Conservation (phyloP, 257 asterid species). For the Leonotis leonurus region DNA sequence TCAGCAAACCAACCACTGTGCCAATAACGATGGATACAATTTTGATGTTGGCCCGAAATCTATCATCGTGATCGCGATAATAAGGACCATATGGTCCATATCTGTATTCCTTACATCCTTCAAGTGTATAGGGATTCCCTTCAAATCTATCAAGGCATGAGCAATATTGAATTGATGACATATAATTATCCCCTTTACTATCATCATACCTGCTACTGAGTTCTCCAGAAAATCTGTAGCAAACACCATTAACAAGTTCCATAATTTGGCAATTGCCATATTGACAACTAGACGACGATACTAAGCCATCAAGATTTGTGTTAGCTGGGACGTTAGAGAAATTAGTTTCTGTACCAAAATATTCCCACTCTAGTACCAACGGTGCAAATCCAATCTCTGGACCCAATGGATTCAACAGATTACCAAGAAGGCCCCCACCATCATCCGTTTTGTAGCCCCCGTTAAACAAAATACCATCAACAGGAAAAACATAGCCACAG, state of each 20-base stretch:
- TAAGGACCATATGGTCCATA: too few species aligned
- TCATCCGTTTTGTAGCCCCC: conserved; percentile 2
- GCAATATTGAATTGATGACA: not conserved
- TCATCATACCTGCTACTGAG: too few species aligned
- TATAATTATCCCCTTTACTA: not conserved
- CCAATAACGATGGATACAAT: too few species aligned
- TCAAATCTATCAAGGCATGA: not conserved
- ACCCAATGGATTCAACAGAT: conserved; percentile 22
- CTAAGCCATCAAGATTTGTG: not conserved
- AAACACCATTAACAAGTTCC: too few species aligned
- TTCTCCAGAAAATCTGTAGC: too few species aligned
- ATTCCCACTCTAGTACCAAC: conserved; percentile 29
- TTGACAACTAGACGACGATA: too few species aligned
- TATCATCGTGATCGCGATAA: too few species aligned
- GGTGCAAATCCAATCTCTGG: conserved; percentile 23
- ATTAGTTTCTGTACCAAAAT: not conserved
- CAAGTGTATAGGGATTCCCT: conserved; percentile 26
- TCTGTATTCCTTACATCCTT: too few species aligned
- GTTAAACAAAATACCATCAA: conserved; percentile 2
- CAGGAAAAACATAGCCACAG: conserved; percentile 33
- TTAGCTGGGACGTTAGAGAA: too few species aligned
- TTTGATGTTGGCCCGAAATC: too few species aligned
- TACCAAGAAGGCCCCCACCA: not conserved
- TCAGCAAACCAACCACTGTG: too few species aligned
- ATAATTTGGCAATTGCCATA: too few species aligned